Percentiles rank a stretch among this genome's conserved stretches.
Conservation (phyloP, 2,329 filamentous ascomycete species). For the Curvularia hawaiiensis region DNA sequence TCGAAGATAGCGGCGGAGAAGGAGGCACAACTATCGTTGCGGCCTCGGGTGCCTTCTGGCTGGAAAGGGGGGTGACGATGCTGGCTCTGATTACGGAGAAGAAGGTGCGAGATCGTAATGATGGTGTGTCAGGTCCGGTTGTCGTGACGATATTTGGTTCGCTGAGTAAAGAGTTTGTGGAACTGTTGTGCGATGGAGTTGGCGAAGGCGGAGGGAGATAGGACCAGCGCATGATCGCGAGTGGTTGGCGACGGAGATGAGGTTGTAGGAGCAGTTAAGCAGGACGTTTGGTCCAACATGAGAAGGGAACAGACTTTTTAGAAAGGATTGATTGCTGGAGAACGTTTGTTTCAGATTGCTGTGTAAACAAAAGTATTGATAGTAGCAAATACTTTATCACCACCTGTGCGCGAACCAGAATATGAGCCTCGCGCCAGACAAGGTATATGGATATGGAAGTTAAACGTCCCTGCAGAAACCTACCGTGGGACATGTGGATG, state of each 20-base stretch:
- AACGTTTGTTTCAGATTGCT: background rate
- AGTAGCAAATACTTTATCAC: background rate
- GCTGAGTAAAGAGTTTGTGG: background rate
- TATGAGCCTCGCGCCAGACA: background rate
- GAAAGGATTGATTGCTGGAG: background rate
- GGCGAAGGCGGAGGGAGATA: background rate
- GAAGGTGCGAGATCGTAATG: background rate
- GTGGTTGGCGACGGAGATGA: background rate
- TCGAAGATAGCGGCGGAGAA: background rate
- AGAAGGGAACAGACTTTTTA: background rate
- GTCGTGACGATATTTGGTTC: background rate
- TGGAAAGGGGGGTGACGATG: background rate
- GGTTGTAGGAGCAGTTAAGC: background rate
- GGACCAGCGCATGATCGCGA: background rate
- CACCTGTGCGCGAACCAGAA: background rate
- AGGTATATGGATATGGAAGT: background rate
- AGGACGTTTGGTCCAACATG: background rate
- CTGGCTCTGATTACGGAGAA: background rate
- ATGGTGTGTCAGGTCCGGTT: background rate
- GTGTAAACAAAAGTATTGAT: background rate
- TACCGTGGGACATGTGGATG: background rate
- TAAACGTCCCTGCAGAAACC: background rate
- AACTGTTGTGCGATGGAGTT: background rate
- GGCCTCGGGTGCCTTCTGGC: background rate
- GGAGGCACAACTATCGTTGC: background rate